Evolutionary conservation across 169 alveolate genomes (phyloP), one percentile per base, ranked within the genome.

Genomic region (Babesia caballi): DNA sequence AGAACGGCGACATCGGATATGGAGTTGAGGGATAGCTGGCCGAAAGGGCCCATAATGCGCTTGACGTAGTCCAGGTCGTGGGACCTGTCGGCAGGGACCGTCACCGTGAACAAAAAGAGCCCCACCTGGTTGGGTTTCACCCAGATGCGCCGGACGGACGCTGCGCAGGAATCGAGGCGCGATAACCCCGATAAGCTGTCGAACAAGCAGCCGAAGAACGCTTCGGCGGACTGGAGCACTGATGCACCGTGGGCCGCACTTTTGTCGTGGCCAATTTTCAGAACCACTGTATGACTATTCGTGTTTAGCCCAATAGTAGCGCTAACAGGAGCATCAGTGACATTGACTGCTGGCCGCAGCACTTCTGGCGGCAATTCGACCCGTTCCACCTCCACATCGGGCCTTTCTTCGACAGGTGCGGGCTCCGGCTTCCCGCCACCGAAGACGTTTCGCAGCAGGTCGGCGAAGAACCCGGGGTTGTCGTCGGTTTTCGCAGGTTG

Each of bases 21-120:
- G 8, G 73, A n/a, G 32, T 63, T 15, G 30, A 36, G 30, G 0
- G 73, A 23, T 15, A 46, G 44, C 8, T 63, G 4, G 58, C 4
- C 27, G 25, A 63, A 63, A 0, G 50, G 58, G 5, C 12, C 0
- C 63, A 44, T 30, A 4, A 36, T 12, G 4, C 28, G 1, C 32
- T 49, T 63, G 47, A 36, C 25, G 60, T 63, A 63, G 5, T 25
- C 51, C 38, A 63, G 38, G 19, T 63, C 61, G 4, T 47, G 14
- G 8, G 25, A 9, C 30, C 21, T 15, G 15, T 63, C 60, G 7
- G 6, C 57, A 17, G 73, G 73, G 8, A 63, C 46, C 4, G 52
- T 46, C 12, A 63, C 61, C 17, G 47, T 17, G 73, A 46, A 63
- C 0, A 35, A 8, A 33, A 42, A 46, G 4, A 32, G 9, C 11